Base-by-base conservation (phyloP, 352 stramenopile genomes). In the Phytophthora pinifolia region DNA sequence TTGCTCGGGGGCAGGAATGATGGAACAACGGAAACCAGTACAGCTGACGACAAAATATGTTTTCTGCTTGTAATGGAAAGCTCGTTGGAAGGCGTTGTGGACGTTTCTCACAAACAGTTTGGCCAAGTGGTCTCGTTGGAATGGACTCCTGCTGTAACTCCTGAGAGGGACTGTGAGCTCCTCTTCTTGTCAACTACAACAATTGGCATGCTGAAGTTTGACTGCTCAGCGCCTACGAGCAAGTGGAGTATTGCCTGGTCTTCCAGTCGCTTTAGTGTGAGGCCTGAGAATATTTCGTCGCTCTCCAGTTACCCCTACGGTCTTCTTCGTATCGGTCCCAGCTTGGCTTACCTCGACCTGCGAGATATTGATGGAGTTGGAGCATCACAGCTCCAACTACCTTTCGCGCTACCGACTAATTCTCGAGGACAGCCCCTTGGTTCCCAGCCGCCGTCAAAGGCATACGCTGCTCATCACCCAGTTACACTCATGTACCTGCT, bases 401-500 rank as follows among this genome's bases (percentile, higher is more conserved):
- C 15, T 10, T 56, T 62, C 30, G 18, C 43, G 2, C 59, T 62
- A 8, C 18, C 48, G 25, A 17, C 20, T 3, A 10, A 43, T 38
- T 25, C 36, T 41, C 37, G 46, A 27, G 35, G 37, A 4, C 44
- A 59, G 25, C 10, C 38, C 9, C 29, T 60, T 5, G 38, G 54
- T 9, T 62, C 39, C 34, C 54, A 59, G 12, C 42, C 48, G 15
- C 35, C 42, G 22, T 68, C 43, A 20, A 69, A 61, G 31, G 39
- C 37, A 15, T 58, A 81, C 32, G 59, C 70, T 51, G 70, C 60
- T 13, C 53, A 83, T 7, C 81, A 93, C 10, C 86, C 86, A 1
- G 63, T 89, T 37, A 79, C 66, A 12, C 25, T 95, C 25, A 63
- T 91, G 37, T 92, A 88, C 46, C 63, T 94, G 30, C 72, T 95